Evolutionary conservation across 352 stramenopile genomes (phyloP), one percentile per base, ranked within the genome.

Genomic region (Thalassiosira sp.): DNA sequence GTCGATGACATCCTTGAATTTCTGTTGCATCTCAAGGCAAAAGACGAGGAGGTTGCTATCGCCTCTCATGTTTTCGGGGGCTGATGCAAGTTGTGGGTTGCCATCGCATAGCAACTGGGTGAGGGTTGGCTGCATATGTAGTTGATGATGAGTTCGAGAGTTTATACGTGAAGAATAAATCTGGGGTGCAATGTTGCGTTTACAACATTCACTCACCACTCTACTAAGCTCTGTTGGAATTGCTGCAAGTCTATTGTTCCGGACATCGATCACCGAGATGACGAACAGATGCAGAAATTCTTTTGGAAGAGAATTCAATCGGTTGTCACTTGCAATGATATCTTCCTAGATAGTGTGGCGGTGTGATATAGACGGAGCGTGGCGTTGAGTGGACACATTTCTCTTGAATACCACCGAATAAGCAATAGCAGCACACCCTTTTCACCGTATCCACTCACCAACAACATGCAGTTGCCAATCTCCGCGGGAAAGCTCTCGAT

Each of bases 21-120:
- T 73, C 25, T 72, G 70, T 42, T 79, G 70, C 53, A 73, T 69
- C 22, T 79, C 70, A 15, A 79, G 61, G 33, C 70, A 79, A 7
- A 13, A 65, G 5, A 79, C 31, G 18, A 79, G 25, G 5, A 79
- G 61, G 13, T 46, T 46, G n/a, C 45, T 80, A 28, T 80, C 53
- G 6, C 58, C 54, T 64, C 62, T 69, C 71, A 80, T 80, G 24
- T 74, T 60, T 48, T 59, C 40, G 25, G 71, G 71, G 0, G 62
- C 60, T 5, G 57, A 45, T 45, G 0, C 35, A 25, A 80, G 51
- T 33, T 69, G 54, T 18, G 57, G 27, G 42, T 80, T 80, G 24
- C 57, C 35, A 37, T 73, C 58, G 20, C 62, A 80, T 0, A 80
- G 48, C 20, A 80, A 13, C 18, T 53, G 18, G 6, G 49, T 70